Percentiles rank a stretch among this genome's conserved stretches.
These are phyloP conservation scores for Pestalotiopsis sp. DNA, from an alignment of 2,329 filamentous ascomycete species.

Conservation along the genomic window DNA sequence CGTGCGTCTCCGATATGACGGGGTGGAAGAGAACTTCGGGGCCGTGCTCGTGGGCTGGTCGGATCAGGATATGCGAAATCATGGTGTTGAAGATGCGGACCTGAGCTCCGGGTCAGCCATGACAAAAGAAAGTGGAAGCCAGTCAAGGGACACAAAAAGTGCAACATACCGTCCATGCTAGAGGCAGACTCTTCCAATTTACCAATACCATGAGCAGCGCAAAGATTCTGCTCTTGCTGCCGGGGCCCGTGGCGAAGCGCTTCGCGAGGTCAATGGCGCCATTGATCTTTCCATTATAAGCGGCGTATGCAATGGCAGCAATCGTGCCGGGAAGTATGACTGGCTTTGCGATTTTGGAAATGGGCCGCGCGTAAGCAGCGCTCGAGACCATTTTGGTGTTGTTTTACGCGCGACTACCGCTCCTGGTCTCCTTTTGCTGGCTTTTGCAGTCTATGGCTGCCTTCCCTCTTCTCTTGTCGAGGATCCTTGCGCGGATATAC, in stretches of 20 bases:
- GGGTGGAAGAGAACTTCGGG: slow-evolving; percentile 74
- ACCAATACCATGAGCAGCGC: slow-evolving; percentile 58
- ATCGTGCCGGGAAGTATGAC: slow-evolving; percentile 45
- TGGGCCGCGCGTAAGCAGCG: slow-evolving; percentile 21
- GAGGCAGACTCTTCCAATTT: slow-evolving; percentile 76
- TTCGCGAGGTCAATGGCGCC: slow-evolving; percentile 37
- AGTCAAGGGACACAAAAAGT: neutral
- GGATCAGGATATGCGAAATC: slow-evolving; percentile 54
- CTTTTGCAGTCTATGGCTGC: neutral
- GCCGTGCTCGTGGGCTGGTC: slow-evolving; percentile 49
- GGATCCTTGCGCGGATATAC: slow-evolving; percentile 10
- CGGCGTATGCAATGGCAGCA: slow-evolving; percentile 49
- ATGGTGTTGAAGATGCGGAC: slow-evolving; percentile 62
- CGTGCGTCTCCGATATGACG: slow-evolving; percentile 66
- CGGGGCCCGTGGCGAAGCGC: slow-evolving; percentile 56
- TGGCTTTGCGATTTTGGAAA: slow-evolving; percentile 32
- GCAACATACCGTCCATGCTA: slow-evolving; percentile 73
- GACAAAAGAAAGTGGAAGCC: neutral
- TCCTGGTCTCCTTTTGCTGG: neutral
- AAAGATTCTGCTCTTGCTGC: slow-evolving; percentile 54
- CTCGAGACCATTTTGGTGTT: slow-evolving; percentile 29
- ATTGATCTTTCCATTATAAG: slow-evolving; percentile 42
- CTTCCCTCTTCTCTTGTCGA: slow-evolving; percentile 2
- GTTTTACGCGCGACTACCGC: neutral
- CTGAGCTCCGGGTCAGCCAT: slow-evolving; percentile 35